phyloP scores from a whole-genome alignment of 2,329 filamentous ascomycete species.

The Teratosphaeria viscida region DNA sequence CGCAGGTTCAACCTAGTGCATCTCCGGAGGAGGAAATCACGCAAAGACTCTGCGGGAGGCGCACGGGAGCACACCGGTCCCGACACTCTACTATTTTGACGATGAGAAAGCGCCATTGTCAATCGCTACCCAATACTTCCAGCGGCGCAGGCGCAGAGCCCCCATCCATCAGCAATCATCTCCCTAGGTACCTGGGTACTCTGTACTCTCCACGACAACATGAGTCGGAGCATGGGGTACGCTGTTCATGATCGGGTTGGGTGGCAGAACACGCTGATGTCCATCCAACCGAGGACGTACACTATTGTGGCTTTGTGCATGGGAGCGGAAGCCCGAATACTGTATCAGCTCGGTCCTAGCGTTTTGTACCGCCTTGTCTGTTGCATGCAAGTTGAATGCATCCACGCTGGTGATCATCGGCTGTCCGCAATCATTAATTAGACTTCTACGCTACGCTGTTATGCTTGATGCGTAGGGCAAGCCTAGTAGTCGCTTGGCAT shows the following conservation, averaged over 20 bases:
- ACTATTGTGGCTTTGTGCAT: neutral
- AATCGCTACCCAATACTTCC: neutral
- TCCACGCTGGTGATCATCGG: neutral
- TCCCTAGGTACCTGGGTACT: neutral
- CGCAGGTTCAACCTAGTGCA: neutral
- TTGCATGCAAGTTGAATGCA: constrained; percentile 2
- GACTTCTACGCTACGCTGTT: constrained; percentile 2
- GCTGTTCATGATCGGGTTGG: too few relatives aligned
- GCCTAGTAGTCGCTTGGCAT: neutral
- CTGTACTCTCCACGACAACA: too few relatives aligned
- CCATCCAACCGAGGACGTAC: neutral
- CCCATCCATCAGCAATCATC: neutral
- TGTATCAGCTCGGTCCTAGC: neutral
- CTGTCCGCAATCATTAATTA: constrained; percentile 1
- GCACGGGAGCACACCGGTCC: neutral
- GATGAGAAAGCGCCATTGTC: neutral
- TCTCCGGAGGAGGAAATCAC: too few relatives aligned
- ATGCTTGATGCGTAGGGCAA: neutral
- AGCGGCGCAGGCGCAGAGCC: neutral
- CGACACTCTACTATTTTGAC: neutral
- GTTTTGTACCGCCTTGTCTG: neutral
- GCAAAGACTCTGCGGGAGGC: neutral
- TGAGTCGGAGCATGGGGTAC: too few relatives aligned
- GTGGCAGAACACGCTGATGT: too few relatives aligned
- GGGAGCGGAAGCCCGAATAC: neutral